Percentiles rank a stretch among this genome's conserved stretches.
Conservation (phyloP, 2,329 filamentous ascomycete genomes). For the Alternaria solani region DNA sequence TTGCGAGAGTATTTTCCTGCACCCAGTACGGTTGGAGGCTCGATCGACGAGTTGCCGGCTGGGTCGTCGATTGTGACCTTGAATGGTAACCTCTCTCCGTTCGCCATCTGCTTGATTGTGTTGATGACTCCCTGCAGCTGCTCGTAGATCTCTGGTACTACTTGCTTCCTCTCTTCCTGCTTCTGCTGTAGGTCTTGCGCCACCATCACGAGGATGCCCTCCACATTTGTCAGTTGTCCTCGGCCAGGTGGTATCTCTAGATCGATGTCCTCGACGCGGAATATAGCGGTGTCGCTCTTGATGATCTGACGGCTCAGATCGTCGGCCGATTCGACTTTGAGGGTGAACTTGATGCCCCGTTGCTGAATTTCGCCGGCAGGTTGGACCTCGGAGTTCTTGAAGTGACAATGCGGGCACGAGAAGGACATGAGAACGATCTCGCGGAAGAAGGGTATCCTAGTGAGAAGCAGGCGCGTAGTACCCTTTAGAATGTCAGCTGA, state of each 20-base stretch:
- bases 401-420: conserved; percentile 85
- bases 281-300: conserved; percentile 85
- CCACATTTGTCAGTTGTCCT: conserved; percentile 91
- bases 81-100: conserved; percentile 83
- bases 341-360: conserved; percentile 82
- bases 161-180: conserved; percentile 81
- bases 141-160: conserved; percentile 77
- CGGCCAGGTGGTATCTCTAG: conserved; percentile 91
- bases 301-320: conserved; percentile 90
- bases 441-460: conserved; percentile 94
- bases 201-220: conserved; percentile 82
- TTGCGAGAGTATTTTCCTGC: conserved; percentile 90
- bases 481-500: conserved; percentile 64
- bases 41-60: conserved; percentile 95
- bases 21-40: conserved; percentile 76
- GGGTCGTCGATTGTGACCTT: conserved; percentile 87
- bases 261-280: conserved; percentile 90
- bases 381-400: conserved; percentile 93
- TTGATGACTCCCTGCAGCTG: conserved; percentile 81
- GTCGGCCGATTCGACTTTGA: conserved; percentile 74
- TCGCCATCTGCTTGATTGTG: conserved; percentile 78
- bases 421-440: conserved; percentile 99
- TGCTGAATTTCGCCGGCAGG: conserved; percentile 91
- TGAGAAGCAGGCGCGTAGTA: conserved; percentile 83
- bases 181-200: conserved; percentile 81